Conservation (phyloP, 441 rosid genomes). For the Hypseocharis bilobata region DNA sequence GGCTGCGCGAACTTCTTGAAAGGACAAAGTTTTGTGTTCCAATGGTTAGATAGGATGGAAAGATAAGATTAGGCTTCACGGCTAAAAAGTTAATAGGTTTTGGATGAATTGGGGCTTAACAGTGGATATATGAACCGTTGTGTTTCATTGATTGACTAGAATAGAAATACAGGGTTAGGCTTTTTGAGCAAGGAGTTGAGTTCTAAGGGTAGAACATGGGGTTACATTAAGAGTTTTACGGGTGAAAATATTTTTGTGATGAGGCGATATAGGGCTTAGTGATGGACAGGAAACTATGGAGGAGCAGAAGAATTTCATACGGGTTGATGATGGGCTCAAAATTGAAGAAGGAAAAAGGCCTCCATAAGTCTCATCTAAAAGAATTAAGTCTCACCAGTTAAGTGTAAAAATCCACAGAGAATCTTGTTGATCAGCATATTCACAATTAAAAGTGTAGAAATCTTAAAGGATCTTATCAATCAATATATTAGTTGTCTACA, state of each 20-base stretch:
- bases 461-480: not conserved
- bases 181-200: not conserved
- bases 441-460: not conserved
- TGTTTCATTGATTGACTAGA: not conserved
- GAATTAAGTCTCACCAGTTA: not conserved
- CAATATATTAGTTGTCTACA: not conserved
- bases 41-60: not conserved
- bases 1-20: not conserved
- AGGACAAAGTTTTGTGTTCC: not conserved
- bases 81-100: not conserved
- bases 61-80: not conserved
- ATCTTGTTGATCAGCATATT: not conserved
- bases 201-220: not conserved
- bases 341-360: not conserved
- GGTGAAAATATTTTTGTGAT: not conserved
- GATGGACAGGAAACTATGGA: not conserved
- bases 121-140: not conserved
- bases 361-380: not conserved
- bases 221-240: not conserved
- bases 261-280: not conserved
- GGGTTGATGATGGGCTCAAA: not conserved
- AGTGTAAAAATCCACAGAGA: not conserved
- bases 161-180: not conserved
- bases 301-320: not conserved
- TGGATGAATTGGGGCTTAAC: not conserved